Evolutionary conservation across 139 green algal genomes (phyloP).

Genomic region (Auxenochlorella pyrenoidosa): DNA sequence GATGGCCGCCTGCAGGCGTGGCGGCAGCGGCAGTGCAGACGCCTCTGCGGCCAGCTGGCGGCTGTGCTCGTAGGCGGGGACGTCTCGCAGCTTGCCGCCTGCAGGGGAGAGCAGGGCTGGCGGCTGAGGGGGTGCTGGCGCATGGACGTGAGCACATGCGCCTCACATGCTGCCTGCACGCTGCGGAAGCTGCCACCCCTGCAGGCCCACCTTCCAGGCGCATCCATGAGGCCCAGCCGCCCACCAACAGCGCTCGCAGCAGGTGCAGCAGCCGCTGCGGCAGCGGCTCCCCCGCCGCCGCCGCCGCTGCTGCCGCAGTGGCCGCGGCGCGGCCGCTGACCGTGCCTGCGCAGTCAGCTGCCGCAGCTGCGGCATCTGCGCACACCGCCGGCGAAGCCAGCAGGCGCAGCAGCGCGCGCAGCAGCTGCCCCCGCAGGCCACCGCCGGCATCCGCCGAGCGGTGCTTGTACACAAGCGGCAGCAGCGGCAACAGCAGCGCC

Average conservation of each 20-base stretch:
- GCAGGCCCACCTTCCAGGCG: conserved; percentile 35
- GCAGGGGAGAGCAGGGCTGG: neutral
- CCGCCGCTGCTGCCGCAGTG: conserved; percentile 41
- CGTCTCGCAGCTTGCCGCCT: conserved; percentile 34
- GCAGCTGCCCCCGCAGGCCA: conserved; percentile 45
- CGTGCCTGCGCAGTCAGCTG: conserved; percentile 26
- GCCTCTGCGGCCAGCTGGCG: conserved; percentile 4
- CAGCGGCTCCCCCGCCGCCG: conserved; percentile 50
- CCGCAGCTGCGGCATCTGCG: neutral
- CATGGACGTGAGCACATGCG: neutral
- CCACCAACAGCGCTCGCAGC: conserved; percentile 55
- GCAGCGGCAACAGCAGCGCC: conserved; percentile 54
- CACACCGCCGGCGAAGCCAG: conserved; percentile 17
- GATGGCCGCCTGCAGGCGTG: conserved; percentile 4
- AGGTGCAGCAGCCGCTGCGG: conserved; percentile 58
- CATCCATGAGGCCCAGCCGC: conserved; percentile 60
- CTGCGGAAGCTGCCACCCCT: too few relatives aligned
- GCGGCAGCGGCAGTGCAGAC: neutral
- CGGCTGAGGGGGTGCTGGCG: neutral
- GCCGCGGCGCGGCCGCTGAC: neutral
- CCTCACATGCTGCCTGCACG: too few relatives aligned
- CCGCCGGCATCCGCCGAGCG: neutral
- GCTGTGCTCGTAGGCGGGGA: conserved; percentile 21
- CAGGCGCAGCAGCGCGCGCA: conserved; percentile 35
- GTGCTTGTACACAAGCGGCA: conserved; percentile 61